These are phyloP conservation scores for Coleophoma crateriformis DNA, from an alignment of 2,329 filamentous ascomycete species.

Conservation along the genomic window DNA sequence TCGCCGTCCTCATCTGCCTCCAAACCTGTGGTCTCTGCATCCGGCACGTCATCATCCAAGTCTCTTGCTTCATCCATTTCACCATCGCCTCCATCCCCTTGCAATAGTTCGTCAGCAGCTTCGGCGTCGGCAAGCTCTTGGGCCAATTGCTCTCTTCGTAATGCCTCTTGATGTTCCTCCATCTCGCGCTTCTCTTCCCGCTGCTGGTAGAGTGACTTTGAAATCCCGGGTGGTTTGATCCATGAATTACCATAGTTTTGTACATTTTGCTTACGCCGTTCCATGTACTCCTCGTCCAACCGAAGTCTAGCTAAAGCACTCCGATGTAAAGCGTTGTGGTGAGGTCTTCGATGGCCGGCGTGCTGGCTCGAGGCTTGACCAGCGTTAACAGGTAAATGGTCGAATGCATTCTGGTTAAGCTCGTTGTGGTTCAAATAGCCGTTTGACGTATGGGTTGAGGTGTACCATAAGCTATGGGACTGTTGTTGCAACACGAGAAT, in stretches of 20 bases:
- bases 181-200: conserved; percentile 85
- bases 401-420: conserved; percentile 23
- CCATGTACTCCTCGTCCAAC: conserved; percentile 71
- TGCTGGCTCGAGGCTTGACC: conserved; percentile 18
- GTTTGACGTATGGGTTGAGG: conserved; percentile 49
- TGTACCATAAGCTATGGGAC: conserved; percentile 73
- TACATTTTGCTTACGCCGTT: conserved; percentile 74
- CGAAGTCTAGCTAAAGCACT: conserved; percentile 64
- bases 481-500: conserved; percentile 28
- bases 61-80: conserved; percentile 49
- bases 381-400: conserved; percentile 8
- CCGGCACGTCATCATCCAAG: conserved; percentile 69
- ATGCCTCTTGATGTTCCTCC: conserved; percentile 74
- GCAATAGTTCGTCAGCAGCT: conserved; percentile 35
- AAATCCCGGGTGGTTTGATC: conserved; percentile 82
- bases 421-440: conserved; percentile 26
- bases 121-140: conserved; percentile 71
- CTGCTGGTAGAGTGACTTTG: conserved; percentile 85
- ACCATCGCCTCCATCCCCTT: conserved; percentile 25
- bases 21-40: conserved; percentile 38
- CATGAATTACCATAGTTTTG: conserved; percentile 83
- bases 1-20: conserved; percentile 37
- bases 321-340: conserved; percentile 44
- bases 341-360: conserved; percentile 3
- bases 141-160: conserved; percentile 64